These are phyloP conservation scores for Scortechinia acanthostroma DNA, from an alignment of 2,329 filamentous ascomycete species.

Conservation along the genomic window DNA sequence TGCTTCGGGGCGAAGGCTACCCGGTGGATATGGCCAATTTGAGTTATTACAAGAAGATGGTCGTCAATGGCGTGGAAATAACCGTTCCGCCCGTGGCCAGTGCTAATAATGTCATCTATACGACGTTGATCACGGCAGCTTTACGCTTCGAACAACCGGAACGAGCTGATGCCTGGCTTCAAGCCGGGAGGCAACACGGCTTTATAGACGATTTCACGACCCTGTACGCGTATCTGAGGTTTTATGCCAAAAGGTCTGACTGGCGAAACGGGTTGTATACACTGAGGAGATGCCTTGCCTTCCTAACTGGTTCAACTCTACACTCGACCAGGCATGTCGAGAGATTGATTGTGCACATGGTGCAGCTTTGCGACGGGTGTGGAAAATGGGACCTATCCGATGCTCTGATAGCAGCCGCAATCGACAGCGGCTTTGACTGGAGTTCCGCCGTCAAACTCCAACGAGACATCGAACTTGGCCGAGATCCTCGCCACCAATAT, in stretches of 20 bases:
- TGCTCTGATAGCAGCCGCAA: background rate
- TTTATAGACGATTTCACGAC: background rate
- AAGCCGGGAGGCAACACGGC: background rate
- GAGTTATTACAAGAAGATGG: background rate
- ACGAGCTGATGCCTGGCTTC: background rate
- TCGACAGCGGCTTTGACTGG: background rate
- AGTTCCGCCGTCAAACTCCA: background rate
- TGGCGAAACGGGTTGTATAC: background rate
- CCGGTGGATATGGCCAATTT: background rate
- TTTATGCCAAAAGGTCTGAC: background rate
- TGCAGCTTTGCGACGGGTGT: background rate
- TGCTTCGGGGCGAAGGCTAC: background rate
- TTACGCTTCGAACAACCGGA: background rate
- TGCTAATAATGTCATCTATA: background rate
- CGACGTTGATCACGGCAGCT: background rate
- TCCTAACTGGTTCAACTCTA: too few species aligned
- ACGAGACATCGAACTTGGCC: constrained; percentile 1
- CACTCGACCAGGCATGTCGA: background rate
- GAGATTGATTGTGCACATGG: background rate
- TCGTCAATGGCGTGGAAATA: background rate
- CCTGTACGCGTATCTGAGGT: background rate
- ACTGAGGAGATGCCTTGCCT: background rate
- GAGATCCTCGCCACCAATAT: too few species aligned
- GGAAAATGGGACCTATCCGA: too few species aligned
- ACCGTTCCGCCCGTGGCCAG: background rate